These are phyloP conservation scores for Penicillium thymicola DNA, from an alignment of 2,329 filamentous ascomycete genomes.

Conservation along the genomic window DNA sequence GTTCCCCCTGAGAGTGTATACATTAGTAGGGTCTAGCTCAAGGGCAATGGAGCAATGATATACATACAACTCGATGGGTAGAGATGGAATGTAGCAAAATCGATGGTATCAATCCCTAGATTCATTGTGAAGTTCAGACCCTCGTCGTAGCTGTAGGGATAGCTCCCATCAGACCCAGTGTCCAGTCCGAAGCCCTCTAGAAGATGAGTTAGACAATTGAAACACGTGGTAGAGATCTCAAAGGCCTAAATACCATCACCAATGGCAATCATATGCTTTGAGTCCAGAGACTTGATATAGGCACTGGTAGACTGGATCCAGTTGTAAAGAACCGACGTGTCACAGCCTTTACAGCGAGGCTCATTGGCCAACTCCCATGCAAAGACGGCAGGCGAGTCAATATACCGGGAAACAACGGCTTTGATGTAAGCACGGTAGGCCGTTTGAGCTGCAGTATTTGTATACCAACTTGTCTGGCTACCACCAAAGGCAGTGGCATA, in stretches of 20 bases:
- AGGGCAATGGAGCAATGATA: not conserved
- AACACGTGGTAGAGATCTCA: not conserved
- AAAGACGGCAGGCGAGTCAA: conserved; percentile 57
- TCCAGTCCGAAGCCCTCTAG: conserved; percentile 55
- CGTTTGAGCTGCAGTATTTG: conserved; percentile 49
- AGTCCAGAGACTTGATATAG: conserved; percentile 63
- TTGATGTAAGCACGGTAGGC: conserved; percentile 63
- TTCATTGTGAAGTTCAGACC: conserved; percentile 53
- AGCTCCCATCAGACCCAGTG: conserved; percentile 48
- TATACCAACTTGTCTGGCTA: conserved; percentile 56
- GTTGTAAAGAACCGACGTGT: conserved; percentile 54
- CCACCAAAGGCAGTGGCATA: conserved; percentile 57
- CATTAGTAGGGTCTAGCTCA: not conserved
- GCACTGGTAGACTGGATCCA: conserved; percentile 58
- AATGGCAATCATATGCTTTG: conserved; percentile 59
- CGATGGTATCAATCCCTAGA: conserved; percentile 52
- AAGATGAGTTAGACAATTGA: not conserved
- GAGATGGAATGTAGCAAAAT: conserved; percentile 56
- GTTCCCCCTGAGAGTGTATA: conserved; percentile 30
- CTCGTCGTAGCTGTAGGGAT: conserved; percentile 52
- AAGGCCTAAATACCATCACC: conserved; percentile 47
- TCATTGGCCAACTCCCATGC: conserved; percentile 69
- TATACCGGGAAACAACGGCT: conserved; percentile 58
- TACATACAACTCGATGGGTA: conserved; percentile 48
- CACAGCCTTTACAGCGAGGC: conserved; percentile 60